A percentile compares a stretch with the other conserved stretches of the same genome.
phyloP scores from a whole-genome alignment of 2,329 filamentous ascomycete genomes.

The Cordyceps tenuipes region DNA sequence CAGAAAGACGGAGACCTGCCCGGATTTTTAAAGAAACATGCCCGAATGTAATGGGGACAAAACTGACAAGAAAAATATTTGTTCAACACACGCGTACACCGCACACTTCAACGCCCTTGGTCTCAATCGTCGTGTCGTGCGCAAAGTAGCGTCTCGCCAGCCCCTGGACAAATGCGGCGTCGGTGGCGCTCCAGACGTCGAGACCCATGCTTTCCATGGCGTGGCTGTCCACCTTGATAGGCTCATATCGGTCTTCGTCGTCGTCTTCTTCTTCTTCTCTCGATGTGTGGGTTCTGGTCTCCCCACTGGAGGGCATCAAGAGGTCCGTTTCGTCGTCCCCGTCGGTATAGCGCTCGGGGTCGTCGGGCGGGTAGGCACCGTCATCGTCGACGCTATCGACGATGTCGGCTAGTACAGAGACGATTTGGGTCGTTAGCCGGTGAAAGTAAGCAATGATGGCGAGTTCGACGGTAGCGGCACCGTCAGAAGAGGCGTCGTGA shows the following conservation, averaged over 20 bases:
- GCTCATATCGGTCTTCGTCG: slow-evolving; percentile 13
- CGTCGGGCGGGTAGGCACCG: slow-evolving; percentile 24
- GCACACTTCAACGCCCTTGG: slow-evolving; percentile 65
- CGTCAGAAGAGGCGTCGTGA: slow-evolving; percentile 22
- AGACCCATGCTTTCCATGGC: slow-evolving; percentile 65
- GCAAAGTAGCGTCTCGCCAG: slow-evolving; percentile 59
- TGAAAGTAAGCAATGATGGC: slow-evolving; percentile 76
- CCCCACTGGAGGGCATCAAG: slow-evolving; percentile 19
- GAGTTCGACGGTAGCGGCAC: slow-evolving; percentile 50
- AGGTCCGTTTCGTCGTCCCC: slow-evolving; percentile 27
- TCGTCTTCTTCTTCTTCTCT: slow-evolving; percentile 11
- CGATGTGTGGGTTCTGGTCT: slow-evolving; percentile 9
- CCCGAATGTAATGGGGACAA: neutral
- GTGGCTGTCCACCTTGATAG: slow-evolving; percentile 51
- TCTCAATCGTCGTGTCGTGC: slow-evolving; percentile 53
- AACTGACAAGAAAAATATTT: too few species aligned
- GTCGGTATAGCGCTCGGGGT: slow-evolving; percentile 17
- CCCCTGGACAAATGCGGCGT: slow-evolving; percentile 60
- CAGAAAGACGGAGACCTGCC: neutral
- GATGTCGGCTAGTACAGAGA: slow-evolving; percentile 54
- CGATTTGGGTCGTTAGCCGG: slow-evolving; percentile 58
- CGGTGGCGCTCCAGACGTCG: slow-evolving; percentile 65
- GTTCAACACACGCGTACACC: slow-evolving; percentile 58
- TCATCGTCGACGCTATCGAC: slow-evolving; percentile 41
- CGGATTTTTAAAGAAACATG: neutral